A percentile compares a stretch with the other conserved stretches of the same genome.
Evolutionary conservation across 371 early-diverging fungal species (phyloP).

Genomic region (Nosema granulosis): DNA sequence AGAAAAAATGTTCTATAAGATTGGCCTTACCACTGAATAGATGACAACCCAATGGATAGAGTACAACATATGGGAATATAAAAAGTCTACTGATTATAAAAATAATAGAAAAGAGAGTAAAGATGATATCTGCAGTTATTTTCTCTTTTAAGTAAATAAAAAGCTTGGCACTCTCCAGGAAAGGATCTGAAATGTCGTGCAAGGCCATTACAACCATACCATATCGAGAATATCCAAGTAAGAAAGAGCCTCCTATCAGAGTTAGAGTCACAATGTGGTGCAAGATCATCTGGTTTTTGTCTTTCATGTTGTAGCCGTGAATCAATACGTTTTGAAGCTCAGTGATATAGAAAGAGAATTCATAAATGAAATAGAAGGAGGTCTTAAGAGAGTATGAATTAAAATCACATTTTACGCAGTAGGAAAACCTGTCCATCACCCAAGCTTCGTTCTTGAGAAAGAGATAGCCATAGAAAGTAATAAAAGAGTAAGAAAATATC

Average conservation of each 20-base stretch:
- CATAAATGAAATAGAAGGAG: conserved; percentile 53
- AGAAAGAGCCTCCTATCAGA: conserved; percentile 66
- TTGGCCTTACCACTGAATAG: conserved; percentile 33
- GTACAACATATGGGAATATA: conserved; percentile 54
- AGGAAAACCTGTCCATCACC: conserved; percentile 42
- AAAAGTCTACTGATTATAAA: conserved; percentile 68
- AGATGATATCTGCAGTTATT: conserved; percentile 66
- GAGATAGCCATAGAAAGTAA: conserved; percentile 34
- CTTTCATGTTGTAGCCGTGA: conserved; percentile 56
- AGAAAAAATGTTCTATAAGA: conserved; percentile 14
- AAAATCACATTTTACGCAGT: conserved; percentile 36
- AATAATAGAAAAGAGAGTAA: conserved; percentile 68
- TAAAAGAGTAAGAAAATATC: conserved; percentile 43
- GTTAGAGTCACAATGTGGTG: conserved; percentile 69
- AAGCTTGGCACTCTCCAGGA: conserved; percentile 70
- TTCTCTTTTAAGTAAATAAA: conserved; percentile 65
- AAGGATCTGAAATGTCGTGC: conserved; percentile 70
- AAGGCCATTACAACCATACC: conserved; percentile 69
- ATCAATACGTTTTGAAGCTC: conserved; percentile 54
- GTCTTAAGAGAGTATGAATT: conserved; percentile 43
- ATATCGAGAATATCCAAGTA: conserved; percentile 55
- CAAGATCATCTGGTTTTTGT: conserved; percentile 65
- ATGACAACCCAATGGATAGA: conserved; percentile 47
- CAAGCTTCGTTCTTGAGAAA: conserved; percentile 43
- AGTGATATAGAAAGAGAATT: conserved; percentile 57